phyloP scores from a whole-genome alignment of 805 yeast species.

The Candida mattraensis region DNA sequence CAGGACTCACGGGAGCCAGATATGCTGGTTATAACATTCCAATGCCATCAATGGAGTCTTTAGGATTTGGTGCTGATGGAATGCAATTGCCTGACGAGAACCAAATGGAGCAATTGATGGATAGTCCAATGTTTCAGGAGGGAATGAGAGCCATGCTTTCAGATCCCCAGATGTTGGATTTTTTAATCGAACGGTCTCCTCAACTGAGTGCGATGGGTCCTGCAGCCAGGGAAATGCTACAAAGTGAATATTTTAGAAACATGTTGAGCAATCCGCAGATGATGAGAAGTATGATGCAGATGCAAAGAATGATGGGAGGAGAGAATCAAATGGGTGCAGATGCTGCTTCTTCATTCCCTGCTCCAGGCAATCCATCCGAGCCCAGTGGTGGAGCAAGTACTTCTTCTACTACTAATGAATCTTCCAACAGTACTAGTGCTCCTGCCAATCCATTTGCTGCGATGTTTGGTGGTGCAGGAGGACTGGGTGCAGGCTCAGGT shows the following conservation, averaged over 20 bases:
- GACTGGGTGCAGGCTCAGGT: constrained; percentile 29
- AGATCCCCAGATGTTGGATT: constrained; percentile 87
- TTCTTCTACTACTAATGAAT: constrained; percentile 22
- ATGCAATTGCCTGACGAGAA: constrained; percentile 77
- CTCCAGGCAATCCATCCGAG: constrained; percentile 42
- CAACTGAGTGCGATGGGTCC: constrained; percentile 87
- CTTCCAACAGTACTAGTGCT: constrained; percentile 25
- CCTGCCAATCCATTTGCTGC: constrained; percentile 45
- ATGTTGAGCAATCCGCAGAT: constrained; percentile 81
- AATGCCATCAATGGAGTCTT: constrained; percentile 67
- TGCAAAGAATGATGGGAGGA: constrained; percentile 55
- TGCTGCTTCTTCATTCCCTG: constrained; percentile 41
- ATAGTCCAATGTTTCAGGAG: constrained; percentile 78
- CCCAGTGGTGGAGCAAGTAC: constrained; percentile 21
- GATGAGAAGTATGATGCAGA: constrained; percentile 77
- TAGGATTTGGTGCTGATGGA: constrained; percentile 87
- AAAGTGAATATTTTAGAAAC: constrained; percentile 77
- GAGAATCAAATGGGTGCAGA: too few relatives aligned
- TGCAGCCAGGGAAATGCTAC: constrained; percentile 81
- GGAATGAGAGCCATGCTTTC: constrained; percentile 77
- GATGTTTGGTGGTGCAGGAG: constrained; percentile 28
- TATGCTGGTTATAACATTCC: constrained; percentile 87
- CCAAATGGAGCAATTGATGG: constrained; percentile 72
- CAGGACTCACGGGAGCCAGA: constrained; percentile 91
- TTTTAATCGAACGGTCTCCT: constrained; percentile 78